Conservation (phyloP, 176 grass and related monocot species). For the Elymus sibiricus region DNA sequence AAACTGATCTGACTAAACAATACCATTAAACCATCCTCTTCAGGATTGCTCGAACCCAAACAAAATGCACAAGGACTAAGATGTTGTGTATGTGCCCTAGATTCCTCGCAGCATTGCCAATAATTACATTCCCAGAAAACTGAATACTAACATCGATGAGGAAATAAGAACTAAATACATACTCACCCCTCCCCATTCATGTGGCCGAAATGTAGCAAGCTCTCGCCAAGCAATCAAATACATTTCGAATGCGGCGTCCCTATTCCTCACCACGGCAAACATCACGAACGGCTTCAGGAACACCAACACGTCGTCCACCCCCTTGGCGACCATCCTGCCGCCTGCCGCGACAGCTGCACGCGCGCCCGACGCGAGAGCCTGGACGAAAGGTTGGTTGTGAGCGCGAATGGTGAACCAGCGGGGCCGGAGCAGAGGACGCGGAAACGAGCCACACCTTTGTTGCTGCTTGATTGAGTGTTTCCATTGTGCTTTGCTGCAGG, state of each 20-base stretch:
- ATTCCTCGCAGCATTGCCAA: too few species aligned
- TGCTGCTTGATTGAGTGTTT: too few species aligned
- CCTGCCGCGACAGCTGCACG: constrained; percentile 49
- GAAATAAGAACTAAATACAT: background rate
- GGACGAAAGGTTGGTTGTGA: constrained; percentile 61
- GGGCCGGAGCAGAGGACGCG: constrained; percentile 32
- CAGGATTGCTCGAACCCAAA: background rate
- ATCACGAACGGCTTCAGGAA: constrained; percentile 58
- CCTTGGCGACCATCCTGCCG: constrained; percentile 42
- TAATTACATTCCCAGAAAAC: background rate
- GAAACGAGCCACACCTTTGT: constrained; percentile 6
- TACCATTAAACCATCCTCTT: background rate
- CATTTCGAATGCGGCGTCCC: constrained; percentile 19
- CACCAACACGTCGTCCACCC: background rate
- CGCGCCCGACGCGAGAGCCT: constrained; percentile 40
- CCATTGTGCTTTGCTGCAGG: too few species aligned
- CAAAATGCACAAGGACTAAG: background rate
- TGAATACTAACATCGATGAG: background rate
- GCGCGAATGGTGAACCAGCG: background rate
- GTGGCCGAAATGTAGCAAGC: constrained; percentile 46
- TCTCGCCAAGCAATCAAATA: constrained; percentile 58
- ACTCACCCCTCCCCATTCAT: constrained; percentile 21
- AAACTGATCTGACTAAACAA: background rate
- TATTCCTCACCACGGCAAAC: constrained; percentile 47
- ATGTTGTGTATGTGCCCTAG: too few species aligned